Evolutionary conservation across 371 early-diverging fungal genomes (phyloP).

Genomic region (Actinomortierella wolfii): DNA sequence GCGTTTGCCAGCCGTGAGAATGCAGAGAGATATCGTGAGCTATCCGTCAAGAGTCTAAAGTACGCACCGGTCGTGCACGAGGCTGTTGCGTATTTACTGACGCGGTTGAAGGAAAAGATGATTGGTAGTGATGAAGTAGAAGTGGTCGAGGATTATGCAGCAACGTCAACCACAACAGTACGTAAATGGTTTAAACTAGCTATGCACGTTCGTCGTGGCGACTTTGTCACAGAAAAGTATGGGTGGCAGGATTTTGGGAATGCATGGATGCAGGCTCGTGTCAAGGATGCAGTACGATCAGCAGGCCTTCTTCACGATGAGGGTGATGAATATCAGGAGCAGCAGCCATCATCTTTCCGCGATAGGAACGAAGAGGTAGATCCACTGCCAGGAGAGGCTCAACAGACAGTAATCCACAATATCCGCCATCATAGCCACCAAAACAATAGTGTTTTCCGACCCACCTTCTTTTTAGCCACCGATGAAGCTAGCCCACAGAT

Average conservation of each 20-base stretch:
- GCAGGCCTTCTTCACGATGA: too few species aligned
- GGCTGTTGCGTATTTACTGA: slow-evolving; percentile 15
- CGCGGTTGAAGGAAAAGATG: slow-evolving; percentile 1
- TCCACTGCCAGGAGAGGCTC: too few species aligned
- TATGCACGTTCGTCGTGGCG: slow-evolving; percentile 34
- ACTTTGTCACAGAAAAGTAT: slow-evolving; percentile 19
- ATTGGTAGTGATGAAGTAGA: too few species aligned
- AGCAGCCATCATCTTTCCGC: too few species aligned
- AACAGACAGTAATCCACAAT: too few species aligned
- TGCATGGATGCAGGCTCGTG: slow-evolving; percentile 17
- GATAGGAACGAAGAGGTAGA: too few species aligned
- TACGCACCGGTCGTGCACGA: slow-evolving; percentile 22
- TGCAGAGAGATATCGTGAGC: slow-evolving; percentile 14
- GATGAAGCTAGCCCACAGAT: slow-evolving; percentile 9
- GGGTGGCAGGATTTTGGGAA: slow-evolving; percentile 29
- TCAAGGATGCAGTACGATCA: slow-evolving; percentile 11
- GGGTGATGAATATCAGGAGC: too few species aligned
- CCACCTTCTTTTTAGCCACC: slow-evolving; percentile 18
- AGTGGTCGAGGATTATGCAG: background rate
- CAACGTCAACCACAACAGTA: background rate
- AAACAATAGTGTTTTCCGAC: background rate
- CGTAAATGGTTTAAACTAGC: slow-evolving; percentile 28
- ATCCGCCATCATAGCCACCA: background rate
- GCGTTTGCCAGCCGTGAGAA: slow-evolving; percentile 8
- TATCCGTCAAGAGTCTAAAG: slow-evolving; percentile 10